Conservation (phyloP, 768 basidiomycete genomes). For the Suillus subluteus region DNA sequence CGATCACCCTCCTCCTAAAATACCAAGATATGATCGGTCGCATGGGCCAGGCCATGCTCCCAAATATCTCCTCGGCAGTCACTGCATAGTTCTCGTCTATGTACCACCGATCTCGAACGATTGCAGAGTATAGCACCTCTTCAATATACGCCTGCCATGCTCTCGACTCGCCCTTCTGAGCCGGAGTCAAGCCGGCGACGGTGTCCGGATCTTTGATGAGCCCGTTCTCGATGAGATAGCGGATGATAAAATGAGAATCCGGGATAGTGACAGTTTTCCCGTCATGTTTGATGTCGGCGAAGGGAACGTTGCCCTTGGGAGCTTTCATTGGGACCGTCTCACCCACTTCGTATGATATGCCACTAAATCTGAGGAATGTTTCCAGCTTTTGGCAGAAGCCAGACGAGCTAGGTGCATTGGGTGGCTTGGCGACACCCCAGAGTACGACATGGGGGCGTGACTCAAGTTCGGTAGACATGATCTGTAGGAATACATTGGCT, state of each 20-base stretch:
- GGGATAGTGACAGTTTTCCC: conserved; percentile 24
- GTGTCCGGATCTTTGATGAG: conserved; percentile 33
- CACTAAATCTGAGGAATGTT: conserved; percentile 31
- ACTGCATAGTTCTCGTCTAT: conserved; percentile 30
- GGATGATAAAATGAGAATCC: conserved; percentile 40
- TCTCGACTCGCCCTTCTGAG: conserved; percentile 36
- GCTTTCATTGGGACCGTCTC: conserved; percentile 28
- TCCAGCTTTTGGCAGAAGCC: conserved; percentile 40
- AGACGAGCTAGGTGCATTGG: conserved; percentile 27
- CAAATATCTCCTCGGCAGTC: conserved; percentile 20
- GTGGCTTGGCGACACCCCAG: conserved; percentile 27
- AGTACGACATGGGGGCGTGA: conserved; percentile 27
- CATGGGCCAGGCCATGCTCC: conserved; percentile 21
- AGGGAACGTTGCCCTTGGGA: conserved; percentile 39
- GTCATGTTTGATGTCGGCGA: conserved; percentile 31
- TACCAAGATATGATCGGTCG: conserved; percentile 27
- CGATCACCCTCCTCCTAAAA: conserved; percentile 22
- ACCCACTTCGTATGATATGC: conserved; percentile 31
- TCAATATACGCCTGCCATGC: conserved; percentile 38
- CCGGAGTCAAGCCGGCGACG: conserved; percentile 27
- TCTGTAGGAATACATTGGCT: background rate
- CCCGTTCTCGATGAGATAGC: conserved; percentile 29
- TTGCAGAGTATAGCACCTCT: conserved; percentile 31
- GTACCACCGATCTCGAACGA: conserved; percentile 36
- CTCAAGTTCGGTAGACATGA: background rate